Evolutionary conservation across 1,139 yeast species (phyloP), one percentile per base, ranked within the genome.

Genomic region (Hanseniaspora uvarum): DNA sequence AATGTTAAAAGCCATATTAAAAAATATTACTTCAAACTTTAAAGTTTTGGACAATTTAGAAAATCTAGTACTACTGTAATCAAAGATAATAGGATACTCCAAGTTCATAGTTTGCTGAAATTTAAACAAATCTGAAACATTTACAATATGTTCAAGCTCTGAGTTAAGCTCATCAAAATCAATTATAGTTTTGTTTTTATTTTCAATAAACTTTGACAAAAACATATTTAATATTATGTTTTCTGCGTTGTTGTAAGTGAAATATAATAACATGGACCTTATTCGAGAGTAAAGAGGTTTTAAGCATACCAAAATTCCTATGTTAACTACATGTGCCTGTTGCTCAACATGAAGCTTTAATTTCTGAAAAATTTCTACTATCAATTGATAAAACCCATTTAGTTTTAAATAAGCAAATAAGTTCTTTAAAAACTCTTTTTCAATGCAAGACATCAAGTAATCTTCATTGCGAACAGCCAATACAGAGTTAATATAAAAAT

Each of bases 331-430:
- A 58, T 18, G 55, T 61, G 41, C 54, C 16, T 38, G 33, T 16
- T 30, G 28, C 11, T 18, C 46, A 21, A 44, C 56, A 21, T 52
- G n/a, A 1, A 31, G 4, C 19, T 37, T 45, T 31, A 58, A 58
- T n/a, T 48, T 57, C 21, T 57, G 56, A n/a, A 68, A 58, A 3
- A 73, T 54, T 3, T 59, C 54, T 11, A 66, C 57, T 4, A 67
- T 48, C 7, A 65, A 55, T 21, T 70, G 71, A 50, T 70, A 64
- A 41, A 71, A 65, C 16, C 70, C 68, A 58, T 71, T 70, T 52
- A 68, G 72, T 46, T 64, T 65, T 56, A 77, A 63, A 59, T 70
- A 76, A 5, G 60, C 61, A 3, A 73, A 57, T 14, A 75, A 55
- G 12, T 59, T 59, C 34, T 60, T 62, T 5, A 74, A 52, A 41